Percentiles rank a stretch among this genome's conserved stretches.
Evolutionary conservation across 306 rosid species (phyloP).

Genomic region (Echinosophora koreensis): DNA sequence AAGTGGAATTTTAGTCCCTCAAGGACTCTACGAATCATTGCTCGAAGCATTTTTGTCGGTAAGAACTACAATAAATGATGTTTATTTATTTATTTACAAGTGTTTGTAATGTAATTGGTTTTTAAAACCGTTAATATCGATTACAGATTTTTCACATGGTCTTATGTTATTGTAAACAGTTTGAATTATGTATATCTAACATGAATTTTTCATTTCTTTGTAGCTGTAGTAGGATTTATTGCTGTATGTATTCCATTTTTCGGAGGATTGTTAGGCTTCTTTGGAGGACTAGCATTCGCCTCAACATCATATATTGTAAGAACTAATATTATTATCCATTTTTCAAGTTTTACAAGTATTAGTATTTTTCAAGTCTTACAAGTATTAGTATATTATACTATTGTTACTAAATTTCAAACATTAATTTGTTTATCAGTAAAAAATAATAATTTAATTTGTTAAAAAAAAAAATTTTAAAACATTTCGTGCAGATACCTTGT

Average conservation of each 20-base stretch:
- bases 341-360: background rate
- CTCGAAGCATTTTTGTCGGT: slow-evolving; percentile 62
- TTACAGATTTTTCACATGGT: background rate
- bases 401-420: background rate
- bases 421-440: too few species aligned
- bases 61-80: slow-evolving; percentile 33
- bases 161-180: background rate
- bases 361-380: background rate
- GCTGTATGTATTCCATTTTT: slow-evolving; percentile 76
- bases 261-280: slow-evolving; percentile 77
- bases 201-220: background rate
- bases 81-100: background rate
- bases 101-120: background rate
- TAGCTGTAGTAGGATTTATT: slow-evolving; percentile 57
- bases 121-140: background rate
- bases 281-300: slow-evolving; percentile 79
- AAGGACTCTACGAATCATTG: slow-evolving; percentile 45
- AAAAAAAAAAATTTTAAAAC: too few species aligned
- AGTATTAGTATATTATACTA: background rate
- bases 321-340: background rate
- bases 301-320: slow-evolving; percentile 74
- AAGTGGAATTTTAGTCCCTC: slow-evolving; percentile 46
- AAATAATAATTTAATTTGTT: too few species aligned
- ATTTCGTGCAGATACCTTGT: slow-evolving; percentile 63
- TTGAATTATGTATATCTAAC: background rate